Evolutionary conservation across 805 yeast genomes (phyloP).

Genomic region (Yarrowia sp.): DNA sequence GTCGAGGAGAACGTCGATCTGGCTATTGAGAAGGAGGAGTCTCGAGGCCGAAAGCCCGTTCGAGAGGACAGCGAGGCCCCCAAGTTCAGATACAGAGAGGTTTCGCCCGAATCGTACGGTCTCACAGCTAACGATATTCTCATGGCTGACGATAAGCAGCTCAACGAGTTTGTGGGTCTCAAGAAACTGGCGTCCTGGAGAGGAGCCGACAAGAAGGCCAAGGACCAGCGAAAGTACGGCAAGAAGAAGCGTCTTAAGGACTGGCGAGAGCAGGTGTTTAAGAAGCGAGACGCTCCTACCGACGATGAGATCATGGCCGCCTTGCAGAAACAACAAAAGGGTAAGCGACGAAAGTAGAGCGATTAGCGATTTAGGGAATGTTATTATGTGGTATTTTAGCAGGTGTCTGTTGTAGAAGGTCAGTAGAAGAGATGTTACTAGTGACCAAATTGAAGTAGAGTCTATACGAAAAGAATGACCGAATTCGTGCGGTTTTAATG

Average conservation of each 20-base stretch:
- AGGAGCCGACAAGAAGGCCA: conserved; percentile 63
- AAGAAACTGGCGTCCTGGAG: conserved; percentile 94
- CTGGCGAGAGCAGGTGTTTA: conserved; percentile 85
- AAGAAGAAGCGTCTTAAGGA: conserved; percentile 80
- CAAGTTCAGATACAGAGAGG: conserved; percentile 84
- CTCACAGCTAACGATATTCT: conserved; percentile 81
- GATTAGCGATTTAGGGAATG: neutral
- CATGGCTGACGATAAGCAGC: conserved; percentile 80
- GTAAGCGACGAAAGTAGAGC: conserved; percentile 11
- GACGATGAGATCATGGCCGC: conserved; percentile 32
- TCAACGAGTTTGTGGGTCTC: conserved; percentile 81
- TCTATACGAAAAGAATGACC: too few relatives aligned
- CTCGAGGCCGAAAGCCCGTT: conserved; percentile 17
- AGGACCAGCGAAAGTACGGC: conserved; percentile 79
- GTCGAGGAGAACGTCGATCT: conserved; percentile 71
- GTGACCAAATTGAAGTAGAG: too few relatives aligned
- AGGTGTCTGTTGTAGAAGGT: too few relatives aligned
- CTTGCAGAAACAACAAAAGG: conserved; percentile 27
- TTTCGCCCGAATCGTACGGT: conserved; percentile 92
- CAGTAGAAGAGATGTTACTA: too few relatives aligned
- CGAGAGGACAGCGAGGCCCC: conserved; percentile 41
- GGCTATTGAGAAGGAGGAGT: conserved; percentile 56
- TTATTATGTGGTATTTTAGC: too few relatives aligned
- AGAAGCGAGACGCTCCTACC: conserved; percentile 49
- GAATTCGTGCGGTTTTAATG: too few relatives aligned